phyloP scores from a whole-genome alignment of 148 eudicot genomes.

The Rhododendron ovatum region DNA sequence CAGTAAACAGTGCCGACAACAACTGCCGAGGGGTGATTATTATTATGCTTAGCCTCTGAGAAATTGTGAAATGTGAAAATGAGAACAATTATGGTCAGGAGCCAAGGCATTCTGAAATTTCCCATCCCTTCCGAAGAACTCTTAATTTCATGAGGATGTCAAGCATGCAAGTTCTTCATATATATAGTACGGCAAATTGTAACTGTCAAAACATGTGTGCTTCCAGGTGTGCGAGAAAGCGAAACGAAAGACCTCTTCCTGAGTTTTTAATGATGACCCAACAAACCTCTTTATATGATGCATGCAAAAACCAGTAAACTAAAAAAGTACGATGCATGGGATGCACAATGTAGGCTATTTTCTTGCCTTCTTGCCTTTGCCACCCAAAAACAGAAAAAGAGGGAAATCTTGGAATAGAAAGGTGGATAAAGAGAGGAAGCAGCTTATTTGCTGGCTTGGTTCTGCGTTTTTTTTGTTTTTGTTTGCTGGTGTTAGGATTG shows the following conservation, averaged over 20 bases:
- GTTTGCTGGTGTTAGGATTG: conserved; percentile 4
- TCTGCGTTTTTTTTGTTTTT: background rate
- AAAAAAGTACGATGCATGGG: conserved; percentile 45
- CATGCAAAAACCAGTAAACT: conserved; percentile 60
- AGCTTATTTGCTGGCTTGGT: background rate
- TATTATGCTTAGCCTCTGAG: conserved; percentile 40
- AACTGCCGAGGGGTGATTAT: conserved; percentile 38
- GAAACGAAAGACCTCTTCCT: background rate
- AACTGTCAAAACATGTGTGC: background rate
- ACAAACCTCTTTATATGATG: conserved; percentile 40
- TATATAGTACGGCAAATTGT: too few relatives aligned
- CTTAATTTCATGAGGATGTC: background rate
- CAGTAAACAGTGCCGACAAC: conserved; percentile 67
- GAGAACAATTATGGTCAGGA: conserved; percentile 31
- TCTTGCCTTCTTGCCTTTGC: background rate
- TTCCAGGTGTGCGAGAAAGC: background rate
- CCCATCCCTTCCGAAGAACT: background rate
- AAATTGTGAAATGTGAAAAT: conserved; percentile 20
- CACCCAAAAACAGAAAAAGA: background rate
- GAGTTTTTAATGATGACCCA: conserved; percentile 12
- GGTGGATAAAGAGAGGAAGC: background rate
- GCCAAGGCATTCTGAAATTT: conserved; percentile 20
- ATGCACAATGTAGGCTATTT: conserved; percentile 3
- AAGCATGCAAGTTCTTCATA: background rate
- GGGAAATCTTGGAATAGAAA: background rate